Percentiles rank a stretch among this genome's conserved stretches.
These are phyloP conservation scores for Rhodomyrtus tomentosa DNA, from an alignment of 345 rosid genomes.

Conservation along the genomic window DNA sequence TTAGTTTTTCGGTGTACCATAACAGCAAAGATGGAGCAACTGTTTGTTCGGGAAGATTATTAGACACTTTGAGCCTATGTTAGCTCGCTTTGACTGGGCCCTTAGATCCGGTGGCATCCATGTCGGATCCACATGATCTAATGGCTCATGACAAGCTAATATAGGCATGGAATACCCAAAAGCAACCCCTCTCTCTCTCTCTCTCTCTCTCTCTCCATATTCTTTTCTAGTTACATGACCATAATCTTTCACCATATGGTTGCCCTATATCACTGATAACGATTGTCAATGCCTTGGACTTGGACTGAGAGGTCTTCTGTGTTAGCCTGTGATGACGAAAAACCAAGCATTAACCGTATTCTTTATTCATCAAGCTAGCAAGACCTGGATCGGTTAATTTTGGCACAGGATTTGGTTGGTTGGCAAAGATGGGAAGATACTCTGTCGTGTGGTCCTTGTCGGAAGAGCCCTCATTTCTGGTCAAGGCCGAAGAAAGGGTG, in stretches of 20 bases:
- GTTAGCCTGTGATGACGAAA: not conserved
- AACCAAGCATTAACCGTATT: not conserved
- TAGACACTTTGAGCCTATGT: not conserved
- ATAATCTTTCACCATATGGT: not conserved
- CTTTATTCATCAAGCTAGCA: not conserved
- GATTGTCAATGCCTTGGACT: not conserved
- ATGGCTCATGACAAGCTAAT: not conserved
- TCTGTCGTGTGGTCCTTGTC: not conserved
- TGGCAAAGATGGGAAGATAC: not conserved
- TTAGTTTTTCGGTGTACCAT: not conserved
- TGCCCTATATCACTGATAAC: not conserved
- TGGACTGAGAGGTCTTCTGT: not conserved
- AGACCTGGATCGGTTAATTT: not conserved
- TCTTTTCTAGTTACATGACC: not conserved
- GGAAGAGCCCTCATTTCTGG: not conserved
- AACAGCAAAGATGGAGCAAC: not conserved
- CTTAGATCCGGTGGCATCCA: not conserved
- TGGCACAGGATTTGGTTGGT: not conserved
- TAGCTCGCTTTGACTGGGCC: not conserved
- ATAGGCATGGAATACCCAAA: not conserved
- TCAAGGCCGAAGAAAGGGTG: not conserved
- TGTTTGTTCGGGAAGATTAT: not conserved
- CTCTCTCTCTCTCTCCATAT: no score
- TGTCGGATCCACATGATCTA: not conserved
- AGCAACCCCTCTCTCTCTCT: not conserved